Percentiles rank a stretch among this genome's conserved stretches.
Conservation (phyloP, 306 rosid genomes). For the Trifolium fragiferum region DNA sequence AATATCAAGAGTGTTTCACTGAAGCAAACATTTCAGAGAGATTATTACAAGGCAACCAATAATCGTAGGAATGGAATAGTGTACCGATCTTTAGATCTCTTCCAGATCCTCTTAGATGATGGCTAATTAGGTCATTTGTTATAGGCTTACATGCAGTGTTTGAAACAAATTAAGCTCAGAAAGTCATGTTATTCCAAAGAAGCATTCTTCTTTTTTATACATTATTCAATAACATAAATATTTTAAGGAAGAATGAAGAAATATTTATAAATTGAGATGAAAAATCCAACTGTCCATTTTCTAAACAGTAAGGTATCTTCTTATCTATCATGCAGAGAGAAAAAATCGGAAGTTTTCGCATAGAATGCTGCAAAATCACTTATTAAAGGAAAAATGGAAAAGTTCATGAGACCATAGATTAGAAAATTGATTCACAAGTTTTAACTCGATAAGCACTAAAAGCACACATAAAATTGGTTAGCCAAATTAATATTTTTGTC, state of each 20-base stretch:
- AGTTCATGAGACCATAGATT: conserved; percentile 15
- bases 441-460: conserved; percentile 15
- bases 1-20: conserved; percentile 94
- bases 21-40: conserved; percentile 37
- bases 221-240: neutral
- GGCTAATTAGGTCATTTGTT: neutral
- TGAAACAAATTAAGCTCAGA: neutral
- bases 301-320: no score
- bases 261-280: no score
- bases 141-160: neutral
- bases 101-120: neutral
- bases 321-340: no score
- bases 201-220: neutral
- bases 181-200: conserved; percentile 13
- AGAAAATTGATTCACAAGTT: conserved; percentile 6
- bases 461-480: neutral
- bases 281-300: no score
- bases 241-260: neutral
- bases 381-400: conserved; percentile 5
- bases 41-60: conserved; percentile 23
- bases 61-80: neutral
- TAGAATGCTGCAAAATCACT: conserved; percentile 24
- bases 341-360: no score
- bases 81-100: neutral
- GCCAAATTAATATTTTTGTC: conserved; percentile 14